Conservation (phyloP, 345 rosid species). For the Anacardium occidentale region DNA sequence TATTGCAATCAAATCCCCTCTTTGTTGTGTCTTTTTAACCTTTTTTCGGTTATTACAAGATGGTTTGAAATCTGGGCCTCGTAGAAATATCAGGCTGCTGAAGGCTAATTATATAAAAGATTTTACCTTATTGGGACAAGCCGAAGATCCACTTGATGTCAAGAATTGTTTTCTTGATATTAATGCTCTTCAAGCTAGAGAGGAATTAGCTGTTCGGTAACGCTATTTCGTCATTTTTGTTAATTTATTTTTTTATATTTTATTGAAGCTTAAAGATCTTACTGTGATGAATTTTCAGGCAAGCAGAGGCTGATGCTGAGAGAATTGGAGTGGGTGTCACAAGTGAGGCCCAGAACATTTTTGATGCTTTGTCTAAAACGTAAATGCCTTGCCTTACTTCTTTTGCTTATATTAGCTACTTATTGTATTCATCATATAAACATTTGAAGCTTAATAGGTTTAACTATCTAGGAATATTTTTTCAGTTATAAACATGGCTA, state of each 20-base stretch:
- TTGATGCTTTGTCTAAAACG: constrained; percentile 94
- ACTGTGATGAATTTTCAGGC: constrained; percentile 44
- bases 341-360: constrained; percentile 76
- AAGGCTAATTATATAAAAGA: constrained; percentile 74
- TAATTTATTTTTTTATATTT: background rate
- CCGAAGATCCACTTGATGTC: constrained; percentile 80
- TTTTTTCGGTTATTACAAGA: constrained; percentile 51
- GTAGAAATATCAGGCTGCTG: constrained; percentile 63
- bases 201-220: constrained; percentile 79
- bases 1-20: background rate
- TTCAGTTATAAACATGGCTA: too few species aligned
- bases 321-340: constrained; percentile 95
- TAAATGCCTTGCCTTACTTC: constrained; percentile 22
- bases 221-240: background rate
- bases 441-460: too few species aligned
- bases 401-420: background rate
- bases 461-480: too few species aligned
- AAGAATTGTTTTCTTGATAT: constrained; percentile 67
- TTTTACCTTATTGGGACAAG: constrained; percentile 58
- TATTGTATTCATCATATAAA: too few species aligned
- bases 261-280: background rate
- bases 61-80: constrained; percentile 49
- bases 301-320: constrained; percentile 83
- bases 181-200: constrained; percentile 58
- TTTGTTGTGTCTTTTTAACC: constrained; percentile 40